Percentiles rank a stretch among this genome's conserved stretches.
phyloP scores from a whole-genome alignment of 2,329 filamentous ascomycete genomes.

The Xylariaceae sp. region DNA sequence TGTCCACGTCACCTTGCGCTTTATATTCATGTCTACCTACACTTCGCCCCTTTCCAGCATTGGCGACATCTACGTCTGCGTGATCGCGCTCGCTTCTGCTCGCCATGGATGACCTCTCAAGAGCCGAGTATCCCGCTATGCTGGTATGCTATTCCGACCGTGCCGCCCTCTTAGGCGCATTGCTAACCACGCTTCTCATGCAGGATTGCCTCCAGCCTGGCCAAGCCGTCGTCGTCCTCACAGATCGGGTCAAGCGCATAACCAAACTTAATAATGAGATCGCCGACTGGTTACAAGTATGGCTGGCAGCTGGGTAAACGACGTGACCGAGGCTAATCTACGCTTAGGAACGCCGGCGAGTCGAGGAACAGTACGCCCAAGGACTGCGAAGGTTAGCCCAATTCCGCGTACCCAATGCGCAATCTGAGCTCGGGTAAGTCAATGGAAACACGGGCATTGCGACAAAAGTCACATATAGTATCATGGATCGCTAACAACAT shows the following conservation, averaged over 20 bases:
- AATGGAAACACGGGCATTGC: not conserved
- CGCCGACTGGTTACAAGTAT: constrained; percentile 94
- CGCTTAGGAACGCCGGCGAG: constrained; percentile 79
- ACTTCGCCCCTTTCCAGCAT: constrained; percentile 28
- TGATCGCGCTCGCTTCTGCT: constrained; percentile 29
- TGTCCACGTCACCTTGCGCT: constrained; percentile 11
- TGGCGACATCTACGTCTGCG: constrained; percentile 29
- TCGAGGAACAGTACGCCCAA: constrained; percentile 86
- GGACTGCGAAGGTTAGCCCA: constrained; percentile 76
- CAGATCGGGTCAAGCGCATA: constrained; percentile 84
- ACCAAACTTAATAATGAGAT: constrained; percentile 82
- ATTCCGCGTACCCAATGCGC: constrained; percentile 68
- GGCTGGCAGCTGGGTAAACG: constrained; percentile 18
- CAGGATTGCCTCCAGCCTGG: constrained; percentile 76
- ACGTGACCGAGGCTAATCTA: constrained; percentile 11
- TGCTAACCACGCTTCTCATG: constrained; percentile 15
- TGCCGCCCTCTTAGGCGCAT: constrained; percentile 3
- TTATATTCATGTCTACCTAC: constrained; percentile 28
- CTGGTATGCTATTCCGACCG: constrained; percentile 60
- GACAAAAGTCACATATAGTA: not conserved
- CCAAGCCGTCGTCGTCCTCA: constrained; percentile 76
- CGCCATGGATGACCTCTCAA: constrained; percentile 70
- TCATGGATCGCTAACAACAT: constrained; percentile 19
- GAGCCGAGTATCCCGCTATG: constrained; percentile 89
- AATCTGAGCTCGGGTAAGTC: constrained; percentile 80